Conservation (phyloP, 1,284 basidiomycete genomes). For the Ceratobasidium papillatum region DNA sequence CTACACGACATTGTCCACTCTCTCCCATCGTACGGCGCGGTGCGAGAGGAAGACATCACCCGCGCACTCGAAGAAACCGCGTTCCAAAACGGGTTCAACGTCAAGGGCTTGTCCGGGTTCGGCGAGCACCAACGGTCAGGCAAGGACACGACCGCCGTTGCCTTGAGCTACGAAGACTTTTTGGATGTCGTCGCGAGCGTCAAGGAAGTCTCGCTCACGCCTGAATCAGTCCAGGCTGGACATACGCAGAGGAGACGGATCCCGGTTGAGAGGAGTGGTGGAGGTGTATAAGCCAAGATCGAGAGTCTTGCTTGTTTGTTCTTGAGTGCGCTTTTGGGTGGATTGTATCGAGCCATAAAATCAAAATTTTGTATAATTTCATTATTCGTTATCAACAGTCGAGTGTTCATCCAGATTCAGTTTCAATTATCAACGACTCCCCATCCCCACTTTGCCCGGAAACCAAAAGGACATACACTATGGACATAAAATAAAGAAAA, state of each 20-base stretch:
- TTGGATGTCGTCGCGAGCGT: constrained; percentile 78
- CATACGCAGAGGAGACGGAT: constrained; percentile 66
- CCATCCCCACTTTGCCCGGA: neutral
- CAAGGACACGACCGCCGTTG: constrained; percentile 47
- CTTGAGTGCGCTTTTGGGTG: neutral
- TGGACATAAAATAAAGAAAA: constrained; percentile 17
- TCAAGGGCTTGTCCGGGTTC: constrained; percentile 78
- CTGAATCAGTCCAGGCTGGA: constrained; percentile 52
- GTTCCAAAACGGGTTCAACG: constrained; percentile 61
- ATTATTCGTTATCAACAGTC: constrained; percentile 4
- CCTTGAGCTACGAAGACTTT: constrained; percentile 42
- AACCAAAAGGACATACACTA: constrained; percentile 1
- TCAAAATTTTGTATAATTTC: constrained; percentile 8
- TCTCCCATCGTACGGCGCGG: constrained; percentile 31
- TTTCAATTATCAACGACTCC: constrained; percentile 5
- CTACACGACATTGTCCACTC: constrained; percentile 30
- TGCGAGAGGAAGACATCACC: constrained; percentile 28
- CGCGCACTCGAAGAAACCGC: constrained; percentile 69
- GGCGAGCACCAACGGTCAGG: constrained; percentile 58
- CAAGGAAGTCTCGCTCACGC: constrained; percentile 77
- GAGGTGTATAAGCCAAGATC: constrained; percentile 67
- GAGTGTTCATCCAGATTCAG: constrained; percentile 11
- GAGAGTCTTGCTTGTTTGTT: neutral
- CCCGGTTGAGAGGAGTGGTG: constrained; percentile 87
- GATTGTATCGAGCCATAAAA: neutral